Evolutionary conservation across 345 rosid species (phyloP).

Genomic region (Eucalyptus regnans): DNA sequence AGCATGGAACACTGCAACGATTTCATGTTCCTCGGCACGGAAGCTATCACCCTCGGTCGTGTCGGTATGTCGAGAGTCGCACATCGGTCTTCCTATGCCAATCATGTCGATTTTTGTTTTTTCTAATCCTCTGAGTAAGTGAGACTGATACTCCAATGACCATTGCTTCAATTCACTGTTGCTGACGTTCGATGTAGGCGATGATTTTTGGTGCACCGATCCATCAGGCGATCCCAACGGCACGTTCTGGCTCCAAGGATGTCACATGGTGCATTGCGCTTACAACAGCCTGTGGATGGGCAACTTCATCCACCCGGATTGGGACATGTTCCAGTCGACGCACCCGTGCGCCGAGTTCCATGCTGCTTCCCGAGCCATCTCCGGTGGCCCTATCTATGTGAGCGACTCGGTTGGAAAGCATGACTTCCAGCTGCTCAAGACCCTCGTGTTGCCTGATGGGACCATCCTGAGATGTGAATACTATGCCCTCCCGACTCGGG

Average conservation of each 20-base stretch:
- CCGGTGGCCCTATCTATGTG: slow-evolving; percentile 86
- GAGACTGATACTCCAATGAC: neutral
- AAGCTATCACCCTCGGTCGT: slow-evolving; percentile 86
- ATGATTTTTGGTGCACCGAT: slow-evolving; percentile 98
- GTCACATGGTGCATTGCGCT: slow-evolving; percentile 99
- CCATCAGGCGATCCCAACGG: slow-evolving; percentile 95
- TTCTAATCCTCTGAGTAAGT: neutral
- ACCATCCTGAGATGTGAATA: slow-evolving; percentile 73
- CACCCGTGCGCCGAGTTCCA: slow-evolving; percentile 95
- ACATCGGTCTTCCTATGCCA: neutral
- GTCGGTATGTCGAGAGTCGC: slow-evolving; percentile 45
- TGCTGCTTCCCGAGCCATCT: slow-evolving; percentile 92
- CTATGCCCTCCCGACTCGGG: slow-evolving; percentile 90
- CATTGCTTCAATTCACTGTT: neutral
- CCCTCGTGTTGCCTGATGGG: slow-evolving; percentile 68
- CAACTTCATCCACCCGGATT: slow-evolving; percentile 95
- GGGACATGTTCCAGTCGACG: slow-evolving; percentile 99
- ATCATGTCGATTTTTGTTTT: neutral
- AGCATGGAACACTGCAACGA: slow-evolving; percentile 99
- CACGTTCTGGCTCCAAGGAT: slow-evolving; percentile 95
- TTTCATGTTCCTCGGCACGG: slow-evolving; percentile 95
- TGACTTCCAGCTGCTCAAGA: slow-evolving; percentile 56
- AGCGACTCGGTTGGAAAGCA: slow-evolving; percentile 83
- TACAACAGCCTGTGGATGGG: slow-evolving; percentile 99
- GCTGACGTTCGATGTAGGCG: slow-evolving; percentile 32